phyloP scores from a whole-genome alignment of 2,329 filamentous ascomycete species.

The Monosporascus sp. region DNA sequence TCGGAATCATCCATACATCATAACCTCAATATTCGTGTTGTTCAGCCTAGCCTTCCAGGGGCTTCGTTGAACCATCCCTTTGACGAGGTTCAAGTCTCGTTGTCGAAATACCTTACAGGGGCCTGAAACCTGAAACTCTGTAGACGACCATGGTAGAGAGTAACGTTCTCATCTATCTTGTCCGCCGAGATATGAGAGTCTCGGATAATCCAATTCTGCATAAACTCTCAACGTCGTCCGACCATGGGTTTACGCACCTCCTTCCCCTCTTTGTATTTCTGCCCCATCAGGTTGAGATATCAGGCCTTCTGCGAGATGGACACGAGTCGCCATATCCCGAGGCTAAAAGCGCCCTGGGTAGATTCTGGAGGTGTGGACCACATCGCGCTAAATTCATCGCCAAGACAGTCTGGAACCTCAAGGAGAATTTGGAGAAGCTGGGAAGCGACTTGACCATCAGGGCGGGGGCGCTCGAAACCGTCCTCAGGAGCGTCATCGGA shows the following conservation, averaged over 20 bases:
- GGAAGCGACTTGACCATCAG: conserved; percentile 59
- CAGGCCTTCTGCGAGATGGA: conserved; percentile 59
- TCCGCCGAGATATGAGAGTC: conserved; percentile 68
- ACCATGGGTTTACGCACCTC: conserved; percentile 59
- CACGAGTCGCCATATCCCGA: conserved; percentile 60
- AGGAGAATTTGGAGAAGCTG: conserved; percentile 51
- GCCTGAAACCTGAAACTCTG: not conserved
- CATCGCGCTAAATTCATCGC: conserved; percentile 67
- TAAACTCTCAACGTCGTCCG: conserved; percentile 39
- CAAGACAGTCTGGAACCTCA: conserved; percentile 69
- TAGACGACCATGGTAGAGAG: conserved; percentile 20
- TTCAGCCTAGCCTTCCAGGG: too few relatives aligned
- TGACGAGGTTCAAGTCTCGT: too few relatives aligned
- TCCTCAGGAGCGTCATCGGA: conserved; percentile 52
- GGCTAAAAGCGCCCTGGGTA: conserved; percentile 58
- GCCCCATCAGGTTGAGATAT: conserved; percentile 67
- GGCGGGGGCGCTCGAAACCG: conserved; percentile 55
- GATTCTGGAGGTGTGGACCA: conserved; percentile 69
- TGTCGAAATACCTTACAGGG: not conserved
- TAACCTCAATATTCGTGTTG: too few relatives aligned
- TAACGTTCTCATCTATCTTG: conserved; percentile 62
- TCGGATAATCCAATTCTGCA: conserved; percentile 71
- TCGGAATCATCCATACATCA: too few relatives aligned
- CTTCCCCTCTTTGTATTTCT: conserved; percentile 67
- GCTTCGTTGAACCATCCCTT: not conserved